Percentiles rank a stretch among this genome's conserved stretches.
Conservation (phyloP, 2,329 filamentous ascomycete species). For the Fusarium sp. region DNA sequence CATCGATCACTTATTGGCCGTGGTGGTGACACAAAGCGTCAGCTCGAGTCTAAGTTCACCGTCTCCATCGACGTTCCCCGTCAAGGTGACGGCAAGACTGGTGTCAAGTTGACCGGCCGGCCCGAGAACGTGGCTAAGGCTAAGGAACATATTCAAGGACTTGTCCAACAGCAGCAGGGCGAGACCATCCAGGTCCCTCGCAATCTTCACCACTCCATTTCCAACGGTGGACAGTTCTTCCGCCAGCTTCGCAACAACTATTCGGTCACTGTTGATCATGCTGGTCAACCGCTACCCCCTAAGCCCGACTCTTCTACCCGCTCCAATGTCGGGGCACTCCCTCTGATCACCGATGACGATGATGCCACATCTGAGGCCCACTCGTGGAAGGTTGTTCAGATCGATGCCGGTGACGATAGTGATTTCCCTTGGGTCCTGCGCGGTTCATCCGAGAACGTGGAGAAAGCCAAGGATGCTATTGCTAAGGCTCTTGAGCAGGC, state of each 20-base stretch:
- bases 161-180: constrained; percentile 88
- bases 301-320: constrained; percentile 71
- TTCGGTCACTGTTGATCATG: constrained; percentile 92
- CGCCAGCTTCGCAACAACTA: constrained; percentile 86
- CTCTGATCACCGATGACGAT: constrained; percentile 92
- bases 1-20: constrained; percentile 92
- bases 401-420: constrained; percentile 69
- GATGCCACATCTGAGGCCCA: constrained; percentile 74
- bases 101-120: constrained; percentile 86
- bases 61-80: constrained; percentile 92
- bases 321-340: constrained; percentile 73
- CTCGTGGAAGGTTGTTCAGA: constrained; percentile 85
- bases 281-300: constrained; percentile 79
- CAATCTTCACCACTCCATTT: constrained; percentile 83
- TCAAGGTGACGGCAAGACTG: constrained; percentile 85
- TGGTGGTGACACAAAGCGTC: constrained; percentile 86
- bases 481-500: constrained; percentile 79
- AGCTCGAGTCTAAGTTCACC: constrained; percentile 86
- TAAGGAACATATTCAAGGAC: constrained; percentile 82
- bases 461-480: constrained; percentile 83
- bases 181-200: constrained; percentile 88
- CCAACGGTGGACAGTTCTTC: constrained; percentile 95
- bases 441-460: constrained; percentile 80
- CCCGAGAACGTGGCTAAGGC: constrained; percentile 84
- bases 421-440: constrained; percentile 92